Percentiles rank a stretch among this genome's conserved stretches.
Evolutionary conservation across 2,329 filamentous ascomycete genomes (phyloP).

Genomic region (Venturia oleaginea): DNA sequence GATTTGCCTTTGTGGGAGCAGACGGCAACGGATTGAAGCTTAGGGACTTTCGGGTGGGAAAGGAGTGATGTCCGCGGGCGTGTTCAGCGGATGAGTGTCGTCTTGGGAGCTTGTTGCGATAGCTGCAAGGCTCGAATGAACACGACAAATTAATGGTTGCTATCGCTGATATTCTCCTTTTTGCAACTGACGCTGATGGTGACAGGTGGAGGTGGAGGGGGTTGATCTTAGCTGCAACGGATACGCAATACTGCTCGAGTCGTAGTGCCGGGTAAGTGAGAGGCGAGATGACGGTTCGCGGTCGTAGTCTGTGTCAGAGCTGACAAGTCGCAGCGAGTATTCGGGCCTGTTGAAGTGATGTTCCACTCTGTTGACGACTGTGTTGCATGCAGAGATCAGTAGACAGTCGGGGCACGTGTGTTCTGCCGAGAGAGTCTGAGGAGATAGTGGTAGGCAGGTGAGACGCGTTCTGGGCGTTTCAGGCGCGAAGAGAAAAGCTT

Average conservation of each 20-base stretch:
- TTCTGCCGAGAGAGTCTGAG: background rate
- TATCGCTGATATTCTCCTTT: conserved; percentile 3
- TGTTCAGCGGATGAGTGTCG: background rate
- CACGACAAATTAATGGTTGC: background rate
- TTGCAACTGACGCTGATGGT: background rate
- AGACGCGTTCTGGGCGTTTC: background rate
- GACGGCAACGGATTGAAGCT: background rate
- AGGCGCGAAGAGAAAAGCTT: background rate
- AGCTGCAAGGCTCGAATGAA: background rate
- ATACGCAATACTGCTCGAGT: background rate
- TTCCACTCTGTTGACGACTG: background rate
- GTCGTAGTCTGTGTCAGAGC: background rate
- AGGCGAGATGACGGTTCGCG: conserved; percentile 1
- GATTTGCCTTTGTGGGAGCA: background rate
- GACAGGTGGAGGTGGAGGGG: conserved; percentile 1
- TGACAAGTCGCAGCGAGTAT: background rate
- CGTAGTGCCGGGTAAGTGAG: conserved; percentile 2
- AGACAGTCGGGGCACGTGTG: background rate
- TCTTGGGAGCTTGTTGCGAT: background rate
- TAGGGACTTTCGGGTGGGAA: background rate
- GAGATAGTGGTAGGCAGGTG: background rate
- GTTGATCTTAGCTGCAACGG: background rate
- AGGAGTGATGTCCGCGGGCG: background rate
- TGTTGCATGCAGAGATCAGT: background rate
- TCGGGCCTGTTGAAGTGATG: background rate